phyloP scores from a whole-genome alignment of 2,329 filamentous ascomycete genomes.

The Metarhizium anisopliae region DNA sequence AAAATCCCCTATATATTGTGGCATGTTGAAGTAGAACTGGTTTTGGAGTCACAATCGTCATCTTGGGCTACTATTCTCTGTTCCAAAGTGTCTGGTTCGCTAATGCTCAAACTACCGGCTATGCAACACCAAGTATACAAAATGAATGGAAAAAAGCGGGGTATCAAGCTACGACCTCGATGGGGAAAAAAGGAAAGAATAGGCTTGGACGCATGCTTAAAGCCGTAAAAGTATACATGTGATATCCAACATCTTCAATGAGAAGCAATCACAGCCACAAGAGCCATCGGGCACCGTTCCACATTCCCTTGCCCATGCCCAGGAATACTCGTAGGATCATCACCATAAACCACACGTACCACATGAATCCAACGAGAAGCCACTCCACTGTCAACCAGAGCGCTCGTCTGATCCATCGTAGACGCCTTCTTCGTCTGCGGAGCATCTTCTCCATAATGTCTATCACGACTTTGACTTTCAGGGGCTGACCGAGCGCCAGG shows the following conservation, averaged over 20 bases:
- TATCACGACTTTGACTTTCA: slow-evolving; percentile 71
- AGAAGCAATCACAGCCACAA: slow-evolving; percentile 55
- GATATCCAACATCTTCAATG: background rate
- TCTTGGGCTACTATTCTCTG: background rate
- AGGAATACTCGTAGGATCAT: slow-evolving; percentile 61
- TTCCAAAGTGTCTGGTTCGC: background rate
- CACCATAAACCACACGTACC: slow-evolving; percentile 88
- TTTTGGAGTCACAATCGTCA: background rate
- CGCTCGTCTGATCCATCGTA: slow-evolving; percentile 65
- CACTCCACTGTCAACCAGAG: slow-evolving; percentile 83
- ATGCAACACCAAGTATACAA: slow-evolving; percentile 4
- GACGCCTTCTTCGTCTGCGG: slow-evolving; percentile 54
- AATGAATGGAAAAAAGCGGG: slow-evolving; percentile 4
- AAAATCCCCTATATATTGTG: background rate
- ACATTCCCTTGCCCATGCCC: slow-evolving; percentile 50
- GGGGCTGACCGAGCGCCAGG: slow-evolving; percentile 64
- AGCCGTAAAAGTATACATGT: background rate
- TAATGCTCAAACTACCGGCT: background rate
- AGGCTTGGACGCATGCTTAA: background rate
- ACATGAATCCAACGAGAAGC: slow-evolving; percentile 80
- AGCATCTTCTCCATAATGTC: slow-evolving; percentile 73
- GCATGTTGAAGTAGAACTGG: too few relatives aligned
- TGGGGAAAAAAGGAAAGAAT: background rate
- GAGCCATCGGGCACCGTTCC: slow-evolving; percentile 64
- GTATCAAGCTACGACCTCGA: background rate